These are phyloP conservation scores for Curvularia spicifera DNA, from an alignment of 2,329 filamentous ascomycete species.

Conservation along the genomic window DNA sequence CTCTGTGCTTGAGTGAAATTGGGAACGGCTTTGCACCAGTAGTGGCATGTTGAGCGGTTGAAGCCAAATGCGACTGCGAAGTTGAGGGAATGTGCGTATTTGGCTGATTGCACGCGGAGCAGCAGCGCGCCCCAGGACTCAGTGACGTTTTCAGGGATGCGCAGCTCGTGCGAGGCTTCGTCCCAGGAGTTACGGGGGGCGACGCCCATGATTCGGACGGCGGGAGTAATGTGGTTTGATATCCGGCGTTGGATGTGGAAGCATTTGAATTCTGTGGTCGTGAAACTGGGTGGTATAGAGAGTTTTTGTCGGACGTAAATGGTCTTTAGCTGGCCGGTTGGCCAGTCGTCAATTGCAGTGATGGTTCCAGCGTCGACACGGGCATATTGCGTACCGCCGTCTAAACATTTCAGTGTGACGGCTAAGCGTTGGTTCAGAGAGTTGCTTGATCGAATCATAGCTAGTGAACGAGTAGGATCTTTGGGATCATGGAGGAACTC, in stretches of 20 bases:
- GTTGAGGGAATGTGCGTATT: conserved; percentile 22
- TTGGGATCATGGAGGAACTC: conserved; percentile 29
- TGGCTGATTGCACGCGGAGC: conserved; percentile 25
- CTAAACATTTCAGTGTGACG: conserved; percentile 31
- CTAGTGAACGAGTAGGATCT: conserved; percentile 24
- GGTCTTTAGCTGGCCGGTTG: conserved; percentile 30
- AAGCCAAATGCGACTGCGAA: conserved; percentile 33
- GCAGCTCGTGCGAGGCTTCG: conserved; percentile 24
- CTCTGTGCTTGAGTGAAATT: conserved; percentile 18
- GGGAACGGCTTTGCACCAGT: conserved; percentile 32
- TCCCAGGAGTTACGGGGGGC: conserved; percentile 26
- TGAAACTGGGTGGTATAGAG: conserved; percentile 31
- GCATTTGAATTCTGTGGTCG: conserved; percentile 26
- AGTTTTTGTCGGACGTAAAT: conserved; percentile 35
- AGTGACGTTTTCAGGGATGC: conserved; percentile 19
- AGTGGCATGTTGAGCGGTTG: conserved; percentile 29
- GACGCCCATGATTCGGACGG: conserved; percentile 26
- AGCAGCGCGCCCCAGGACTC: conserved; percentile 26
- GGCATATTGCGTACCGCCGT: conserved; percentile 44
- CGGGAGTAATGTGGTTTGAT: conserved; percentile 21
- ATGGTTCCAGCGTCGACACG: conserved; percentile 56
- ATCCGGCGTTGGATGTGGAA: conserved; percentile 31
- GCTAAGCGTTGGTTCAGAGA: conserved; percentile 33
- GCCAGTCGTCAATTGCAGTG: conserved; percentile 56
- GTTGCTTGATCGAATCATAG: conserved; percentile 32